These are phyloP conservation scores for Spizellomyces punctatus DNA, from an alignment of 192 early-diverging fungal genomes.

Conservation along the genomic window DNA sequence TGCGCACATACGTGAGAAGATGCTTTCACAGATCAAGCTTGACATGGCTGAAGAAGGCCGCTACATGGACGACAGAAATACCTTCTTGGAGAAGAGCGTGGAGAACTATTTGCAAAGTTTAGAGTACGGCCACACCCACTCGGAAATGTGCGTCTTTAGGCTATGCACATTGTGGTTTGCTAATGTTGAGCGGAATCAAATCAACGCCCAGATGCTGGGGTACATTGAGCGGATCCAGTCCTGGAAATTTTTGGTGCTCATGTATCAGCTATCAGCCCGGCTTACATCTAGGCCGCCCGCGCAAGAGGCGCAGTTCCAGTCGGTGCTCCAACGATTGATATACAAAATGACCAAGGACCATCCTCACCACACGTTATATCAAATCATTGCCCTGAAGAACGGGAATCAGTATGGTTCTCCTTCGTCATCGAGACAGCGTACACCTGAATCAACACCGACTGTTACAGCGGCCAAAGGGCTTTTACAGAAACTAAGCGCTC, in stretches of 20 bases:
- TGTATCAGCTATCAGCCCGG: constrained; percentile 51
- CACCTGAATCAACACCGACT: constrained; percentile 13
- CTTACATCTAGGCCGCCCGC: constrained; percentile 24
- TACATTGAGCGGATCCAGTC: constrained; percentile 28
- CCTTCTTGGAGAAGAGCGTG: constrained; percentile 36
- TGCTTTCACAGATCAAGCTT: constrained; percentile 47
- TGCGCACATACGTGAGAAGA: constrained; percentile 10
- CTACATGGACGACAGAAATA: constrained; percentile 30
- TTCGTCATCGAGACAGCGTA: not conserved
- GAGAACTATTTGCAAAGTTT: constrained; percentile 49
- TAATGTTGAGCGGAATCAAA: constrained; percentile 24
- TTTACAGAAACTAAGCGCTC: constrained; percentile 23
- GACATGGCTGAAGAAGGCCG: constrained; percentile 39
- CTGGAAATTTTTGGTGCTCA: constrained; percentile 36
- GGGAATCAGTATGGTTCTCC: constrained; percentile 18
- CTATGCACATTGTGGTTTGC: constrained; percentile 53
- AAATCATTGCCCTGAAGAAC: constrained; percentile 55
- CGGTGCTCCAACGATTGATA: constrained; percentile 29
- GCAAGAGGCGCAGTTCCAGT: constrained; percentile 37
- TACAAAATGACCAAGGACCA: constrained; percentile 37
- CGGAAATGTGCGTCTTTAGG: constrained; percentile 49
- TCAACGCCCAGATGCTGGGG: constrained; percentile 31
- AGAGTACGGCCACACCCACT: constrained; percentile 31
- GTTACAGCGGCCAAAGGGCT: constrained; percentile 30
- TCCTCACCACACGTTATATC: constrained; percentile 49